These are phyloP conservation scores for Mitragyna speciosa DNA, from an alignment of 257 asterid genomes.

Conservation along the genomic window DNA sequence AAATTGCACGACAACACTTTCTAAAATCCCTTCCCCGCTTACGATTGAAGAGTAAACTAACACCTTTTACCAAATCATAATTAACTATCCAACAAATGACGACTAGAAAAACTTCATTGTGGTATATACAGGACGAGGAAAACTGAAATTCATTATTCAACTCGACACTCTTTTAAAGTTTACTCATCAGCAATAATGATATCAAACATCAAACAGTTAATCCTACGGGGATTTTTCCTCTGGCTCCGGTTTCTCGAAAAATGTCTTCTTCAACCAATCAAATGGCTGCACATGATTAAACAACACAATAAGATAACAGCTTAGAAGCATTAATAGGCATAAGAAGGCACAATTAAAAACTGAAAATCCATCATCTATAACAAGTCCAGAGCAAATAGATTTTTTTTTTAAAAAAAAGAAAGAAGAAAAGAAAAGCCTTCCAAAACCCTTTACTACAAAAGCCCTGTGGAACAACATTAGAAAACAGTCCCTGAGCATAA, in stretches of 20 bases:
- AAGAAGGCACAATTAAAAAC: not conserved
- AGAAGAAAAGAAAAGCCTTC: not conserved
- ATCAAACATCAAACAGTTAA: conserved; percentile 22
- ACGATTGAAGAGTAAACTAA: not conserved
- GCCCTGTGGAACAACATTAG: not conserved
- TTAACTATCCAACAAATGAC: no score
- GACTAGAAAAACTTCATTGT: conserved; percentile 12
- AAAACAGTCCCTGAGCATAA: not conserved
- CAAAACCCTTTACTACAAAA: not conserved
- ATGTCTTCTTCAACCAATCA: conserved; percentile 80
- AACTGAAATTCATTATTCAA: conserved; percentile 26
- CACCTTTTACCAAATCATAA: not conserved
- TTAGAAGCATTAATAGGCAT: not conserved
- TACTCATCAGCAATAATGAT: conserved; percentile 31
- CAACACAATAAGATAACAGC: not conserved
- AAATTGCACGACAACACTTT: not conserved
- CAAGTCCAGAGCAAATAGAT: not conserved
- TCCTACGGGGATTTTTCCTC: conserved; percentile 54
- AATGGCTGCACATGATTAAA: conserved; percentile 64
- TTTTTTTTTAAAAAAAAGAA: no score
- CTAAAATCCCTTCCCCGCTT: not conserved
- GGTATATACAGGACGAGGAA: conserved; percentile 11
- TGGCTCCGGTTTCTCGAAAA: conserved; percentile 62
- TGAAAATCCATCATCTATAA: not conserved
- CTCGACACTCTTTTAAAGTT: conserved; percentile 31